Evolutionary conservation across 805 yeast genomes (phyloP), one percentile per base, ranked within the genome.

Genomic region (Metschnikowia baotianmanensis): DNA sequence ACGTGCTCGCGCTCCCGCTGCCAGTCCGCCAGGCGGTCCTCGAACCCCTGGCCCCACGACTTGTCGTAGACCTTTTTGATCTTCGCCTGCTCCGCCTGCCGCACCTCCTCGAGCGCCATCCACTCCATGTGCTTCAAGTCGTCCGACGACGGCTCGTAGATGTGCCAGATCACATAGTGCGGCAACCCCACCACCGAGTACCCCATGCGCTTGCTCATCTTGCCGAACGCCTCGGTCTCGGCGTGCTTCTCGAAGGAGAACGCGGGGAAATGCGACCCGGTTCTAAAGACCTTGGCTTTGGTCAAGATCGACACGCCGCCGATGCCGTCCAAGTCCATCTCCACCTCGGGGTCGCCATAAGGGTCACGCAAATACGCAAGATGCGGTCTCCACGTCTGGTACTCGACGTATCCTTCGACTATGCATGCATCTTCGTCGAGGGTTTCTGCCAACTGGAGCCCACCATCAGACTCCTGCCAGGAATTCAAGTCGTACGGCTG

Each of bases 321-420:
- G 53, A 91, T 89, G 38, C 99, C 99, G 63, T 91, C 98, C 47
- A 91, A 71, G 42, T 83, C 90, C 84, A 91, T 83, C 58, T 88
- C 96, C 31, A 83, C 91, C 58, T 86, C 91, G 5, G 95, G 91
- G 63, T 89, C 95, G 18, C 98, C 99, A 56, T 86, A 82, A 2
- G 96, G 96, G 56, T 90, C 97, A 52, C 98, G 74, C 60, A 91
- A 74, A 58, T 93, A 91, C 0, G 98, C 98, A 51, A 91, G 72
- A 65, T 91, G 98, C 2, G 96, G 95, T 64, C 99, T 77, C 97
- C 98, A 91, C 2, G 99, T 91, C 31, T 95, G 96, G 62, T 88
- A 93, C 66, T 91, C 99, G 18, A 88, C 95, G 61, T 89, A 89
- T 12, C 99, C 99, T 67, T 91, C 99, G 11, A 91, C 99, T 43